A percentile compares a stretch with the other conserved stretches of the same genome.
phyloP scores from a whole-genome alignment of 108 stramenopile genomes.

The Discostella stelligeroides region DNA sequence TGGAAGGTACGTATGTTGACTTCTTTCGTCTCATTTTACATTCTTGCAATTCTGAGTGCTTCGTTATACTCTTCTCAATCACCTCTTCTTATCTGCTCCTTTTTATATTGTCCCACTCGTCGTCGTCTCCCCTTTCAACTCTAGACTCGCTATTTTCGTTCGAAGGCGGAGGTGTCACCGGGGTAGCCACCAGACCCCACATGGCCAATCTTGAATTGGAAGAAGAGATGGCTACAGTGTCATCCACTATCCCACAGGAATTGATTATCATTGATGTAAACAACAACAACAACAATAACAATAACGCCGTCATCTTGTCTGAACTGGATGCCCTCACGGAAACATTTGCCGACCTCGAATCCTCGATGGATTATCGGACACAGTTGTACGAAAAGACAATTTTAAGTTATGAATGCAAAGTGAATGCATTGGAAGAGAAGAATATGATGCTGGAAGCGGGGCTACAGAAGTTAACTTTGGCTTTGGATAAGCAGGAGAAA shows the following conservation, averaged over 20 bases:
- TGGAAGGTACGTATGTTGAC: constrained; percentile 16
- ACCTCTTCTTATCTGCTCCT: neutral
- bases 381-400: constrained; percentile 20
- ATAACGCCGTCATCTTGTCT: constrained; percentile 15
- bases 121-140: neutral
- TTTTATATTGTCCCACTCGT: too few species aligned
- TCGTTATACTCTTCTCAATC: neutral
- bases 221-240: neutral
- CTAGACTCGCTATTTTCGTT: constrained; percentile 9
- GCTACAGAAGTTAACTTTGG: constrained; percentile 17
- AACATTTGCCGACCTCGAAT: constrained; percentile 23
- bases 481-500: constrained; percentile 31
- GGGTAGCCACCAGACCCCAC: constrained; percentile 6
- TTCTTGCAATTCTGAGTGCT: neutral
- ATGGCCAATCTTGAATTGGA: constrained; percentile 11
- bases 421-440: constrained; percentile 23
- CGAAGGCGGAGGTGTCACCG: neutral
- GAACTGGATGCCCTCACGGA: constrained; percentile 24
- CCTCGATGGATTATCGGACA: constrained; percentile 16
- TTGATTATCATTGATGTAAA: neutral
- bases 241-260: neutral
- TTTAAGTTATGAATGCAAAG: constrained; percentile 6
- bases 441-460: constrained; percentile 26
- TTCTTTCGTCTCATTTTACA: too few species aligned
- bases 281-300: constrained; percentile 21